These are phyloP conservation scores for Spergularia azorica DNA, from an alignment of 179 eudicot species.

Conservation along the genomic window DNA sequence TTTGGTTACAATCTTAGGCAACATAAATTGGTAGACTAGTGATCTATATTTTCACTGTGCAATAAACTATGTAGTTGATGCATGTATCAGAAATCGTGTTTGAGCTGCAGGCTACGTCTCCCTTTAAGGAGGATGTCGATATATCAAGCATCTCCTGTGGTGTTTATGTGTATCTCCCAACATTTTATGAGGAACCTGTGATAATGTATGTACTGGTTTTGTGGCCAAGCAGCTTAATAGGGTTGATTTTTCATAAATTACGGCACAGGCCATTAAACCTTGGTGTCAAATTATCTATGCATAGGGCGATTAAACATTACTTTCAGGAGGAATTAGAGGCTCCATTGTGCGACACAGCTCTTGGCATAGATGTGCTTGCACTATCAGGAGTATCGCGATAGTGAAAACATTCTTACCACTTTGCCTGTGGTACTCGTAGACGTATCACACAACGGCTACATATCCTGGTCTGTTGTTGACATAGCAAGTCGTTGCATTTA, in stretches of 20 bases:
- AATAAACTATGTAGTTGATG: not conserved
- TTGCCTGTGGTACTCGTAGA: not conserved
- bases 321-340: too few species aligned
- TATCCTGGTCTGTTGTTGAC: not conserved
- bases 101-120: too few species aligned
- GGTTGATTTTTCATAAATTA: too few species aligned
- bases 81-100: not conserved
- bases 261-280: too few species aligned
- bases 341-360: too few species aligned
- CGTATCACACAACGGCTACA: not conserved
- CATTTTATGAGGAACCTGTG: too few species aligned
- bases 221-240: too few species aligned
- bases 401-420: not conserved
- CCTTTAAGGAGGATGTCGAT: not conserved
- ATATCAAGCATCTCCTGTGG: not conserved
- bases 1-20: slow-evolving; percentile 6
- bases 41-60: slow-evolving; percentile 3
- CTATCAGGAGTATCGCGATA: not conserved
- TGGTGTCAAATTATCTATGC: too few species aligned
- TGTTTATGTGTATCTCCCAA: not conserved
- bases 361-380: too few species aligned
- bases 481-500: slow-evolving; percentile 7
- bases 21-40: slow-evolving; percentile 20
- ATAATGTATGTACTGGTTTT: too few species aligned
- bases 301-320: too few species aligned